Base-by-base conservation (phyloP, 2,329 filamentous ascomycete genomes). In the Monosporascus cannonballus region DNA sequence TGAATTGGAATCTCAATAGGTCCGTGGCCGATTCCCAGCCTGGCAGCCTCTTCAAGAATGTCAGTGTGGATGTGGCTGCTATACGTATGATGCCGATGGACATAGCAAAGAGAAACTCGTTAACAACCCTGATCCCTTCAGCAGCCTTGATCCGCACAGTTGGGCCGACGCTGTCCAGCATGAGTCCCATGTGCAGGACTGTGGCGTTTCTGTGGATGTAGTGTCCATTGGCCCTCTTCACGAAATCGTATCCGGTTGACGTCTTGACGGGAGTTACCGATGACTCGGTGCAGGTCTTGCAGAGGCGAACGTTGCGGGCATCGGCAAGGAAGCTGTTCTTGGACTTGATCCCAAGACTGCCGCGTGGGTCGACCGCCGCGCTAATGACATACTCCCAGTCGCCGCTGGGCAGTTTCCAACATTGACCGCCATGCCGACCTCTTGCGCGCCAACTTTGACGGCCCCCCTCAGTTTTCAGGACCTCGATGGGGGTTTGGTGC, bases 341-440 rank as follows among this genome's bases (percentile, higher is more conserved):
- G 51, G 85, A 84, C 48, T 84, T 85, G 49, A 84, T 80, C 60
- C 85, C 85, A 6, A 84, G 69, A 1, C 73, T 68, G 0, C 3
- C 20, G 20, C 20, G 20, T 22, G 20, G 20, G 20, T 22, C 20
- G 20, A 83, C 79, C 0, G 69, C 72, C 0, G 72, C 61, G 6
- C 72, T 62, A 0, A 64, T 59, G 14, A 84, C 78, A 55, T 83
- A 84, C 6, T 71, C 71, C 80, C 80, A 84, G 30, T 84, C 76
- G 0, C 73, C 75, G 17, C 77, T 68, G 0, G 83, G 72, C 0
- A 72, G 80, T 58, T 84, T 83, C 81, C 81, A 11, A 84, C 65
- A 53, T 85, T 84, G 56, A 84, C 70, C 1, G 84, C 80, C 76
- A 84, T 79, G 61, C 84, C 81, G 24, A 85, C 75, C 61, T 85